Evolutionary conservation across 208 protist species (phyloP).

Genomic region (Novymonas esmeraldas): DNA sequence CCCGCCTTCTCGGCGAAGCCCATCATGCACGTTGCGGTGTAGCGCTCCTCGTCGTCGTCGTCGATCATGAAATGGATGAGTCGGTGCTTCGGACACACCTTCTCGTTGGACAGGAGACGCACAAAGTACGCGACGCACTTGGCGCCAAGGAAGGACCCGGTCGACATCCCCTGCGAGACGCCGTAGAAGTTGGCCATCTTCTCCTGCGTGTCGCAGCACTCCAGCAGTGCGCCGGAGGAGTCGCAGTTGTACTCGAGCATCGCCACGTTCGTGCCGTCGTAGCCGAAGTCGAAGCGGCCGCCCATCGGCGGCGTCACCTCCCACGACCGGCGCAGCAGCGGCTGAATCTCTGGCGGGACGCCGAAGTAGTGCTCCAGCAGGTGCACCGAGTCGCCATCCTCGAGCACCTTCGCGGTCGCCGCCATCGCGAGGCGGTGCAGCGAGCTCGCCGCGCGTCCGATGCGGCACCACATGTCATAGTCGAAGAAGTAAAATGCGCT

Average conservation of each 20-base stretch:
- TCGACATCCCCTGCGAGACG: constrained; percentile 58
- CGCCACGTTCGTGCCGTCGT: constrained; percentile 62
- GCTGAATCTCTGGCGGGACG: constrained; percentile 67
- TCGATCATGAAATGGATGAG: constrained; percentile 88
- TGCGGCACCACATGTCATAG: constrained; percentile 77
- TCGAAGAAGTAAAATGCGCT: constrained; percentile 75
- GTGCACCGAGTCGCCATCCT: constrained; percentile 47
- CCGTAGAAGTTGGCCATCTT: constrained; percentile 78
- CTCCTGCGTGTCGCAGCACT: constrained; percentile 85
- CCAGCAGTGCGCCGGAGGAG: constrained; percentile 70
- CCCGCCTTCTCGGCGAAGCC: constrained; percentile 57
- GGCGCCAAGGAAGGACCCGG: constrained; percentile 61
- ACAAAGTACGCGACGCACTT: constrained; percentile 66
- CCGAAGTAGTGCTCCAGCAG: constrained; percentile 80
- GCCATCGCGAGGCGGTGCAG: constrained; percentile 74
- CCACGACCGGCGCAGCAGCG: constrained; percentile 57
- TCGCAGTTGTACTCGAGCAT: constrained; percentile 89
- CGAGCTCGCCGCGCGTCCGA: constrained; percentile 59
- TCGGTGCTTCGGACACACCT: constrained; percentile 47
- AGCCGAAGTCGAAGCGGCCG: constrained; percentile 85
- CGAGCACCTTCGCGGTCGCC: constrained; percentile 59
- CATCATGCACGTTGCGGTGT: constrained; percentile 79
- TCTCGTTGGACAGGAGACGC: constrained; percentile 42
- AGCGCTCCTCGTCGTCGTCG: constrained; percentile 84
- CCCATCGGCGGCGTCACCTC: constrained; percentile 57